A percentile compares a stretch with the other conserved stretches of the same genome.
Conservation (phyloP, 805 yeast species). For the Suhomyces kilbournensis region DNA sequence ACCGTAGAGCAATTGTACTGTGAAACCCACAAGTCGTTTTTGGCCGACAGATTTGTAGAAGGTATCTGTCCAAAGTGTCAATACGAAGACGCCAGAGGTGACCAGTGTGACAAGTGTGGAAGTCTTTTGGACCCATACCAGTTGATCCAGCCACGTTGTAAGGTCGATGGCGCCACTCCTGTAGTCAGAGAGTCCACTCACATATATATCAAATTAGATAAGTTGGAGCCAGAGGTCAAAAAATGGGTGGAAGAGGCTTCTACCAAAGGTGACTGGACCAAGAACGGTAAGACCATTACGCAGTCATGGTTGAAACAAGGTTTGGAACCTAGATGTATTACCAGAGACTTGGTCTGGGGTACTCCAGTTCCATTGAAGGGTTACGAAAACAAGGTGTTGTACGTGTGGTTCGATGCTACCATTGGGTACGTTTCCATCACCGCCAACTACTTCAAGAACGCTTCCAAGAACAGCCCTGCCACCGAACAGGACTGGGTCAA, state of each 20-base stretch:
- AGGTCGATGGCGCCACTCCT: slow-evolving; percentile 82
- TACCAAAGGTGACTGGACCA: slow-evolving; percentile 82
- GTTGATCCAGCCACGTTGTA: slow-evolving; percentile 92
- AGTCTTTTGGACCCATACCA: slow-evolving; percentile 85
- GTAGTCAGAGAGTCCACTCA: slow-evolving; percentile 79
- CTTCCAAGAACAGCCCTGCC: slow-evolving; percentile 12
- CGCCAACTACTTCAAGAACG: slow-evolving; percentile 66
- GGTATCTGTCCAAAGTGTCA: slow-evolving; percentile 95
- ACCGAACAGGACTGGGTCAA: slow-evolving; percentile 57
- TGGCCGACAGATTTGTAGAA: slow-evolving; percentile 96
- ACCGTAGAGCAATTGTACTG: slow-evolving; percentile 89
- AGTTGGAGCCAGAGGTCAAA: slow-evolving; percentile 71
- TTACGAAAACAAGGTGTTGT: slow-evolving; percentile 84
- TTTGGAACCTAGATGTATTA: slow-evolving; percentile 88
- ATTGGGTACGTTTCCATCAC: slow-evolving; percentile 97
- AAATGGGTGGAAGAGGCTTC: slow-evolving; percentile 72
- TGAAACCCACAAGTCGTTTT: slow-evolving; percentile 81
- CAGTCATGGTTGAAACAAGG: slow-evolving; percentile 94
- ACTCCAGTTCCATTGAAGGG: slow-evolving; percentile 93
- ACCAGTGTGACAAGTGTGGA: slow-evolving; percentile 98
- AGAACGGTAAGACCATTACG: slow-evolving; percentile 84
- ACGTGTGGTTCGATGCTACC: slow-evolving; percentile 99
- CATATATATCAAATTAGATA: slow-evolving; percentile 77
- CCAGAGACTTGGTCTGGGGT: slow-evolving; percentile 98
- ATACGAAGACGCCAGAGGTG: slow-evolving; percentile 98